phyloP scores from a whole-genome alignment of 345 rosid genomes.

The Firmiana major region DNA sequence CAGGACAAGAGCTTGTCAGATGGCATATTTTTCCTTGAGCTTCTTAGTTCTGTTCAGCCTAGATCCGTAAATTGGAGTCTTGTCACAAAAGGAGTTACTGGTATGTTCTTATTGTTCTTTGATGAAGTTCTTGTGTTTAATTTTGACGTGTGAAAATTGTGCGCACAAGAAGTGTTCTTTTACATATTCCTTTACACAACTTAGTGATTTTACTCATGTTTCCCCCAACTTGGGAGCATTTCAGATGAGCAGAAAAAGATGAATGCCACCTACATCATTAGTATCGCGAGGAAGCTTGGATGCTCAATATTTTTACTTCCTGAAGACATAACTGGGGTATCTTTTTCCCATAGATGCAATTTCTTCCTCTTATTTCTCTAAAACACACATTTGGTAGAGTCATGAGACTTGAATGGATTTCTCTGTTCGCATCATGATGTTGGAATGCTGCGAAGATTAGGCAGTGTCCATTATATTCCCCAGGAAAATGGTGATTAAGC shows the following conservation, averaged over 20 bases:
- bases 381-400: background rate
- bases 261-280: conserved; percentile 94
- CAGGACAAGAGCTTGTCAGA: conserved; percentile 88
- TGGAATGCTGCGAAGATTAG: background rate
- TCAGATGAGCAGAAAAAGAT: conserved; percentile 92
- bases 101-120: conserved; percentile 31
- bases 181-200: background rate
- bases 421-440: background rate
- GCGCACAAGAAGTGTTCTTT: background rate
- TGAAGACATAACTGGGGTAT: conserved; percentile 92
- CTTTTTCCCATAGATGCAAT: background rate
- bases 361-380: background rate
- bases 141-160: background rate
- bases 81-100: conserved; percentile 80
- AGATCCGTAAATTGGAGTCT: conserved; percentile 93
- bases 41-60: conserved; percentile 86
- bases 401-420: background rate
- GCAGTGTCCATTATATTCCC: background rate
- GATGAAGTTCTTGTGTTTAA: background rate
- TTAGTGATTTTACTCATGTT: background rate
- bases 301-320: conserved; percentile 97
- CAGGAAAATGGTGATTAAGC: background rate
- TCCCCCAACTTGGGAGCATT: conserved; percentile 5
- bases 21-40: conserved; percentile 87
- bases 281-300: conserved; percentile 91